Base-by-base conservation (phyloP, 176 grass and related monocot genomes). In the Saccharum spontaneum region DNA sequence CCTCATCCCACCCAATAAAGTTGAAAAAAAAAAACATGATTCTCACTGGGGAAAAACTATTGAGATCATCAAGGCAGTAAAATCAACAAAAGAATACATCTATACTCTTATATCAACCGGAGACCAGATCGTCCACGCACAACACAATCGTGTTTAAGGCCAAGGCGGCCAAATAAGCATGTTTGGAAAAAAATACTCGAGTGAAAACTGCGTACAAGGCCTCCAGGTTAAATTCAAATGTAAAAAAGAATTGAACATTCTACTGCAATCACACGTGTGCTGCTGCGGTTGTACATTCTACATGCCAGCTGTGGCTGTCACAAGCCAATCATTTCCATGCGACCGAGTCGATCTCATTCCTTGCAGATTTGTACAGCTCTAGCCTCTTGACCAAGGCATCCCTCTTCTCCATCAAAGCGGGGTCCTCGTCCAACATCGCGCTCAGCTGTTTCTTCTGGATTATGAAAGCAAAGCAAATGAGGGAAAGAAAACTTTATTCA, bases 361-460 rank as follows among this genome's bases (percentile, higher is more conserved):
- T 85, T 5, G 97, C 97, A 1, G 92, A 94, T 80, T 97, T 99
- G 82, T 99, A 99, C 7, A 99, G 92, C 90, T 96, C 97, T 26
- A 99, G 92, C 82, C 83, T 89, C 94, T 97, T 99, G 22, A 94
- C 97, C 41, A 99, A 90, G 17, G 83, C 24, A 61, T 97, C 92
- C 75, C 97, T 99, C 84, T 99, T 99, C 92, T 96, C 97, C 97
- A 99, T 99, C 78, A 99, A 80, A 88, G 84, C 75, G 12, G 97
- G 97, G 14, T 99, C 97, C 76, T 99, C 97, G 8, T 99, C 97
- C 86, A 99, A 86, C 97, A 99, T 99, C 16, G 86, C 92, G 23
- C 94, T 99, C 31, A 99, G 97, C 67, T 99, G 97, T 34, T 99
- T 92, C 83, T 99, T 97, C 97, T 99, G 93, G 26, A 65, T 83